Conservation (phyloP, 1,139 yeast genomes). For the Pichiaceae sp. region DNA sequence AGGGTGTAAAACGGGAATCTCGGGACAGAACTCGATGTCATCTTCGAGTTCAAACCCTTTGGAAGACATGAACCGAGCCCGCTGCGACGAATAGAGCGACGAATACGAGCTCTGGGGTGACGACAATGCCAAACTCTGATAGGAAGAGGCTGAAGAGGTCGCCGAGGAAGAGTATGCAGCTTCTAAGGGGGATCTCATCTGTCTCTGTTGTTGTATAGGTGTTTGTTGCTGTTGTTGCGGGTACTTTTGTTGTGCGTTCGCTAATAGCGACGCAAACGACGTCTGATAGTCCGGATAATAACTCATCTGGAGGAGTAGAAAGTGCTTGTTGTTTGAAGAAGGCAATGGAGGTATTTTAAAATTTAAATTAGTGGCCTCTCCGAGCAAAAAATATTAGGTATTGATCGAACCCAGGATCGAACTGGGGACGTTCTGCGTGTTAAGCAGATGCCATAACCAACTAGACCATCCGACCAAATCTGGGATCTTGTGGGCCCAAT, state of each 20-base stretch:
- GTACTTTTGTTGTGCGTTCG: slow-evolving; percentile 1
- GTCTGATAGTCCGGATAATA: slow-evolving; percentile 1
- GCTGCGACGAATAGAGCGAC: slow-evolving; percentile 1
- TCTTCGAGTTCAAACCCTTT: slow-evolving; percentile 60
- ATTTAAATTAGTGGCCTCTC: too few relatives aligned
- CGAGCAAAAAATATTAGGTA: slow-evolving; percentile 10
- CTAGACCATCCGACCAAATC: slow-evolving; percentile 67
- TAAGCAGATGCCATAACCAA: slow-evolving; percentile 98
- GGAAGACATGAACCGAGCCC: slow-evolving; percentile 25
- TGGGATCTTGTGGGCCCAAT: not conserved
- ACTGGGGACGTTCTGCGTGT: slow-evolving; percentile 99
- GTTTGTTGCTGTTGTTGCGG: not conserved
- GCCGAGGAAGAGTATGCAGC: slow-evolving; percentile 1
- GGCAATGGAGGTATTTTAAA: too few relatives aligned
- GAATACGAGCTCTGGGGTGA: slow-evolving; percentile 4
- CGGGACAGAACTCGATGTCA: slow-evolving; percentile 62
- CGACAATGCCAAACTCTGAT: slow-evolving; percentile 1
- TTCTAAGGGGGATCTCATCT: not conserved
- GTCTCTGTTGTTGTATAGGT: slow-evolving; percentile 1
- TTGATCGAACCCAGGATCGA: slow-evolving; percentile 99
- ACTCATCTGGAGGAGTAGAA: not conserved
- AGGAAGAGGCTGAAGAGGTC: slow-evolving; percentile 3
- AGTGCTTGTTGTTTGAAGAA: not conserved
- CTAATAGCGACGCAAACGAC: slow-evolving; percentile 1
- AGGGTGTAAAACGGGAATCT: slow-evolving; percentile 38